Evolutionary conservation across 2,329 filamentous ascomycete species (phyloP).

Genomic region (Sphaceloma murrayae): DNA sequence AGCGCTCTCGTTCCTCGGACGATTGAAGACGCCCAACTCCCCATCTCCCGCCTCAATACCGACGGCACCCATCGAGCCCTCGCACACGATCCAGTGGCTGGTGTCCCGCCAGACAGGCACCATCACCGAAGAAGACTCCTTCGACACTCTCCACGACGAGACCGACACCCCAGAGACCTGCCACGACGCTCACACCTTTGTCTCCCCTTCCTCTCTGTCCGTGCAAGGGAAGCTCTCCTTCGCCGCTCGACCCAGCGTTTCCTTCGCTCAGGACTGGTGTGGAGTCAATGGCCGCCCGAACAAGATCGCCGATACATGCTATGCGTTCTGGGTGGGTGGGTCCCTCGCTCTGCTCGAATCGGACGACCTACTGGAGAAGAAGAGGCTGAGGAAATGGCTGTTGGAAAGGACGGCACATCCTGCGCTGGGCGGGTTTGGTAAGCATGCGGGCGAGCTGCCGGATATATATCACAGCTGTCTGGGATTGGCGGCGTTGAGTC

Average conservation of each 20-base stretch:
- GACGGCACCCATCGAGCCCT: slow-evolving; percentile 30
- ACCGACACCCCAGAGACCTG: slow-evolving; percentile 33
- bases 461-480: slow-evolving; percentile 85
- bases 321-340: slow-evolving; percentile 81
- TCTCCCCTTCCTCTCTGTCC: slow-evolving; percentile 27
- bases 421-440: slow-evolving; percentile 46
- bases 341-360: slow-evolving; percentile 36
- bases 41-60: slow-evolving; percentile 6
- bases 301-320: slow-evolving; percentile 91
- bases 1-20: slow-evolving; percentile 65
- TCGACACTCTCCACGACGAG: slow-evolving; percentile 28
- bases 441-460: slow-evolving; percentile 38
- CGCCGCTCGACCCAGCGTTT: slow-evolving; percentile 50
- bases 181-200: slow-evolving; percentile 33
- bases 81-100: slow-evolving; percentile 38
- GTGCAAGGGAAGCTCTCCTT: slow-evolving; percentile 25
- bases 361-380: slow-evolving; percentile 16
- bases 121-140: slow-evolving; percentile 34
- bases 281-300: slow-evolving; percentile 88
- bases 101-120: slow-evolving; percentile 38
- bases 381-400: slow-evolving; percentile 54
- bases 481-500: slow-evolving; percentile 68
- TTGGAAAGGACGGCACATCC: slow-evolving; percentile 77
- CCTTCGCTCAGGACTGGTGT: slow-evolving; percentile 47
- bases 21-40: slow-evolving; percentile 34